These are phyloP conservation scores for Candida ovalis DNA, from an alignment of 805 yeast genomes.

Conservation along the genomic window DNA sequence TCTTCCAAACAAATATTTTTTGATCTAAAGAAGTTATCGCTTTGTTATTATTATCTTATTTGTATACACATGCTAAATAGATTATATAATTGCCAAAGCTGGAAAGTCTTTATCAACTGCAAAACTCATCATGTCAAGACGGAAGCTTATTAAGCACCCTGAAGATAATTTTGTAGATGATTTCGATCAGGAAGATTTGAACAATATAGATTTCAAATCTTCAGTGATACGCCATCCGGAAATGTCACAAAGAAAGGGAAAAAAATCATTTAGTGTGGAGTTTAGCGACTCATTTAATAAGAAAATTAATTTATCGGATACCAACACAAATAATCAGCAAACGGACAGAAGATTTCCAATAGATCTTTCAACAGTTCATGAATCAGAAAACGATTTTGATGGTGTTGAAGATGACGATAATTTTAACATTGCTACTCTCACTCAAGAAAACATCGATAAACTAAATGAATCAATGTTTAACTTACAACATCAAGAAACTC, in stretches of 20 bases:
- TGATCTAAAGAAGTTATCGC: too few relatives aligned
- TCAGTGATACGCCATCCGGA: not conserved
- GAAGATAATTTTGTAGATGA: not conserved
- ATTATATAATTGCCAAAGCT: too few relatives aligned
- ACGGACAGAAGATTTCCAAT: not conserved
- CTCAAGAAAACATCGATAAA: constrained; percentile 20
- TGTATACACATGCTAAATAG: too few relatives aligned
- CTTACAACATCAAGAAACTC: not conserved
- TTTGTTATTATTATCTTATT: too few relatives aligned
- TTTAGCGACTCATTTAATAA: not conserved
- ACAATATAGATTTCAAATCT: not conserved
- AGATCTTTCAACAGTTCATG: constrained; percentile 10
- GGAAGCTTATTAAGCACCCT: not conserved
- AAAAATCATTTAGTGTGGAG: not conserved
- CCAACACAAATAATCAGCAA: not conserved
- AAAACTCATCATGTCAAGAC: not conserved
- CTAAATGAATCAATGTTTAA: constrained; percentile 12
- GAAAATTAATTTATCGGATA: not conserved
- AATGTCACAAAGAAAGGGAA: not conserved
- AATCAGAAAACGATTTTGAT: constrained; percentile 25
- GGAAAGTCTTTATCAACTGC: too few relatives aligned
- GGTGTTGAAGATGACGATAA: constrained; percentile 1
- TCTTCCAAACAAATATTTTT: too few relatives aligned
- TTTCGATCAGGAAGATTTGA: not conserved
- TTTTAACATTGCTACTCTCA: constrained; percentile 16